Percentiles rank a stretch among this genome's conserved stretches.
Conservation (phyloP, 2,329 filamentous ascomycete species). For the Alternaria sp. region DNA sequence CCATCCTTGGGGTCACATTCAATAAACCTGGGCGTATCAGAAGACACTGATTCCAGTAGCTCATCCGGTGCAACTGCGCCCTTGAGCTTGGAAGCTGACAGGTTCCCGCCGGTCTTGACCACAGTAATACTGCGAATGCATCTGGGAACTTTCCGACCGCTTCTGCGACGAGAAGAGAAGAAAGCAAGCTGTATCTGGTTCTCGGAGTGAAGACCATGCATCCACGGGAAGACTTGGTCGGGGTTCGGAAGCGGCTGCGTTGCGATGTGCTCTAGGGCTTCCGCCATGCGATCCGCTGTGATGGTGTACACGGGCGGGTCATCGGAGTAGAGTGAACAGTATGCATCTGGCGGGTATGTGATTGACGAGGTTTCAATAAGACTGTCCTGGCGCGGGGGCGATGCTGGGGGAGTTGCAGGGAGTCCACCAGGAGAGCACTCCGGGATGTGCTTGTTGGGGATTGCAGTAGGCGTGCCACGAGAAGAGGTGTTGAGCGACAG, state of each 20-base stretch:
- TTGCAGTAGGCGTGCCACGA: constrained; percentile 65
- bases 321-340: constrained; percentile 58
- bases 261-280: constrained; percentile 77
- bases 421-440: constrained; percentile 80
- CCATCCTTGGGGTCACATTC: constrained; percentile 87
- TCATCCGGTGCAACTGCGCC: constrained; percentile 85
- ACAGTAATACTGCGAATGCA: constrained; percentile 83
- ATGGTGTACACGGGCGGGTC: constrained; percentile 74
- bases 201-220: constrained; percentile 87
- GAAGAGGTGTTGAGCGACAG: constrained; percentile 65
- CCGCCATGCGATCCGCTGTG: constrained; percentile 69
- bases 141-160: constrained; percentile 72
- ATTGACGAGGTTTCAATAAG: constrained; percentile 69
- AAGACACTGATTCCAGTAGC: constrained; percentile 64
- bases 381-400: constrained; percentile 66
- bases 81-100: constrained; percentile 77
- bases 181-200: constrained; percentile 91
- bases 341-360: constrained; percentile 74
- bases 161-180: constrained; percentile 78
- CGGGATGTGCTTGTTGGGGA: constrained; percentile 90
- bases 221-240: constrained; percentile 90
- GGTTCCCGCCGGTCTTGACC: constrained; percentile 86
- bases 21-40: constrained; percentile 69
- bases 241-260: constrained; percentile 84
- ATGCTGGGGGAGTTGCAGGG: constrained; percentile 60